Percentiles rank a stretch among this genome's conserved stretches.
These are phyloP conservation scores for Fusarium sp. DNA, from an alignment of 2,329 filamentous ascomycete species.

Conservation along the genomic window DNA sequence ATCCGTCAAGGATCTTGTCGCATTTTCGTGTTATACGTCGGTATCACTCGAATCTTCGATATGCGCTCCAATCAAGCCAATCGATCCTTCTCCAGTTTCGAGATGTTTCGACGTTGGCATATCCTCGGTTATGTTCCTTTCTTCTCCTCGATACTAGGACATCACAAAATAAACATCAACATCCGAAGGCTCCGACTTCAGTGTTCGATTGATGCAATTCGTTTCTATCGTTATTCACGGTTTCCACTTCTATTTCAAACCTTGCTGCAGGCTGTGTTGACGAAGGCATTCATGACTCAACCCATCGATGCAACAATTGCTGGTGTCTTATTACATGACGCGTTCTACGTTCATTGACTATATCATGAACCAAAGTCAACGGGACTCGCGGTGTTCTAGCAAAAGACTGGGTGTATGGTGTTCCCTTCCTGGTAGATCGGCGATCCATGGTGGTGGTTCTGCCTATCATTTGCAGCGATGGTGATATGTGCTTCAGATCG, in stretches of 20 bases:
- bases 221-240: neutral
- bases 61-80: neutral
- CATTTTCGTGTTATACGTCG: neutral
- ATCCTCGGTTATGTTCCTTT: neutral
- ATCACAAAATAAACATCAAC: neutral
- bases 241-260: neutral
- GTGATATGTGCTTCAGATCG: neutral
- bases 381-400: neutral
- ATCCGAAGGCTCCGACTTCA: neutral
- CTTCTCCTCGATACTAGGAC: neutral
- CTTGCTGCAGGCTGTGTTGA: neutral
- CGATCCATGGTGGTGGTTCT: neutral
- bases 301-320: neutral
- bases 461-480: neutral
- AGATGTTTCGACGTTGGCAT: neutral
- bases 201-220: neutral
- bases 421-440: neutral
- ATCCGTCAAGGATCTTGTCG: neutral
- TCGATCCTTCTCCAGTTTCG: neutral
- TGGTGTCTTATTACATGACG: neutral
- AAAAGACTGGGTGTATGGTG: neutral
- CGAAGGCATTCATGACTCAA: neutral
- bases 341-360: neutral
- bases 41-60: slow-evolving; percentile 4
- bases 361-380: neutral